A percentile compares a stretch with the other conserved stretches of the same genome.
These are phyloP conservation scores for Talaromyces trachyspermus DNA, from an alignment of 495 filamentous ascomycete genomes.

Conservation along the genomic window DNA sequence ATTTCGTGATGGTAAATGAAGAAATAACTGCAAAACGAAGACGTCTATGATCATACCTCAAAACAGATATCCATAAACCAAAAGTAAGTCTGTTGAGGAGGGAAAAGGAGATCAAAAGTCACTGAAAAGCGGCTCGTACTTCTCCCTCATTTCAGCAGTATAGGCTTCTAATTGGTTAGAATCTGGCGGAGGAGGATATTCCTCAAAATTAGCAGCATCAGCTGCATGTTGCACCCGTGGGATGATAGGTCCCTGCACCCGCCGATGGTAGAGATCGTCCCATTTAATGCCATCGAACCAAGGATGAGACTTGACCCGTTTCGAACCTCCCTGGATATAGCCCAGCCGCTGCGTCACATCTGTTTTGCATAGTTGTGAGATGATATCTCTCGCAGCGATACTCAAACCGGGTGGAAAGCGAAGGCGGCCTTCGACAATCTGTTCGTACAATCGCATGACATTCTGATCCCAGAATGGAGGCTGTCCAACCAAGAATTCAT, in stretches of 20 bases:
- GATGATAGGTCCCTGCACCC: conserved; percentile 73
- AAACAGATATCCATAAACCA: neutral
- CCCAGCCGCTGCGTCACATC: conserved; percentile 82
- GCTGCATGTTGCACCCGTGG: conserved; percentile 72
- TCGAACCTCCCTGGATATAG: conserved; percentile 77
- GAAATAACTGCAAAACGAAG: too few species aligned
- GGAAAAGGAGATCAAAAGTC: conserved; percentile 52
- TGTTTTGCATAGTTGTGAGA: conserved; percentile 78
- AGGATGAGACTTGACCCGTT: conserved; percentile 74
- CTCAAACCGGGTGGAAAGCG: conserved; percentile 49
- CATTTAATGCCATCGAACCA: conserved; percentile 83
- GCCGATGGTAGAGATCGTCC: conserved; percentile 69
- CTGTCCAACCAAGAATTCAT: conserved; percentile 92
- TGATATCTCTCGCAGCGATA: conserved; percentile 71
- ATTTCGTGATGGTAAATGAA: too few species aligned
- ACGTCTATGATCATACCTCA: too few species aligned
- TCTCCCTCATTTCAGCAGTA: conserved; percentile 61
- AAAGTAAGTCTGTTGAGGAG: neutral
- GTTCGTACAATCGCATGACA: conserved; percentile 92
- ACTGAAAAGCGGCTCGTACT: conserved; percentile 71
- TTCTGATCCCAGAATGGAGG: conserved; percentile 97
- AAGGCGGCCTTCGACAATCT: conserved; percentile 37
- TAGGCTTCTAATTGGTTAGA: conserved; percentile 52
- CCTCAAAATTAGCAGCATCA: conserved; percentile 85
- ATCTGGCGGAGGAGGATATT: conserved; percentile 61